Evolutionary conservation across 2,329 filamentous ascomycete genomes (phyloP).

Genomic region (Geosmithia putterillii): DNA sequence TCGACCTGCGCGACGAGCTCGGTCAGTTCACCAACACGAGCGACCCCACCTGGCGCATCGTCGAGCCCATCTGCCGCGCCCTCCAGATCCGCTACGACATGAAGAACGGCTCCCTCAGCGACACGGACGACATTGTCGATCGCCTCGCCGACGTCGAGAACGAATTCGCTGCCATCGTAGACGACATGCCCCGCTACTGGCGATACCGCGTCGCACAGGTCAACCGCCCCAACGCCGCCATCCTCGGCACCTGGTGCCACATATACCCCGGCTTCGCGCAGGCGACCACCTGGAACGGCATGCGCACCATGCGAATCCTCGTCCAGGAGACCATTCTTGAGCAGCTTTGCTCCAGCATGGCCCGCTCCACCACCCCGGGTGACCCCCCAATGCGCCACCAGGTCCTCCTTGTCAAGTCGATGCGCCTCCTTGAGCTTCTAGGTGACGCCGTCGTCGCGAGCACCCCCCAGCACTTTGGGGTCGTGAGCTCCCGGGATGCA

Average conservation of each 20-base stretch:
- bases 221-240: conserved; percentile 23
- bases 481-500: conserved; percentile 27
- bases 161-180: conserved; percentile 26
- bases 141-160: conserved; percentile 26
- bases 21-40: conserved; percentile 18
- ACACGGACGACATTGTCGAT: conserved; percentile 20
- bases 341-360: conserved; percentile 23
- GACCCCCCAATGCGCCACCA: conserved; percentile 16
- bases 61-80: conserved; percentile 29
- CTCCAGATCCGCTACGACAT: conserved; percentile 35
- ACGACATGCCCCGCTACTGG: conserved; percentile 25
- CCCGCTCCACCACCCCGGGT: conserved; percentile 9
- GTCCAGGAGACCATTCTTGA: conserved; percentile 33
- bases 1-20: conserved; percentile 31
- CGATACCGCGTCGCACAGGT: conserved; percentile 27
- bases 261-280: conserved; percentile 31
- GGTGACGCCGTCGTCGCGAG: conserved; percentile 30
- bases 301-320: conserved; percentile 32
- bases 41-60: conserved; percentile 28
- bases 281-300: conserved; percentile 34
- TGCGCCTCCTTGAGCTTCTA: conserved; percentile 23
- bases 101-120: conserved; percentile 21
- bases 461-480: conserved; percentile 35
- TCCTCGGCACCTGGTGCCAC: conserved; percentile 28
- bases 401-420: conserved; percentile 21